These are phyloP conservation scores for Neonectria sp. DNA, from an alignment of 2,329 filamentous ascomycete species.

Conservation along the genomic window DNA sequence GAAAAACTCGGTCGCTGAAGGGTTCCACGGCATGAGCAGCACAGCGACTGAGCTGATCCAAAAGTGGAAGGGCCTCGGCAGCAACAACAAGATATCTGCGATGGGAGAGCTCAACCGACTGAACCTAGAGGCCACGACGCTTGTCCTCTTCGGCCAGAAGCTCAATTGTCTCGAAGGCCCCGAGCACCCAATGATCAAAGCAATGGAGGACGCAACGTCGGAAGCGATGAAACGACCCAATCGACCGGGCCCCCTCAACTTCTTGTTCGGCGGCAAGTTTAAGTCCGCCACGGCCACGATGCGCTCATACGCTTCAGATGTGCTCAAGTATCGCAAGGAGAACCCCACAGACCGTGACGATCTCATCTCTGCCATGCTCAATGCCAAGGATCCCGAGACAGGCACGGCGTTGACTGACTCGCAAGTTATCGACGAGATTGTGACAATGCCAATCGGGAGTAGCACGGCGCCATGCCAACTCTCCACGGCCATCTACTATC, in stretches of 20 bases:
- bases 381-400: constrained; percentile 73
- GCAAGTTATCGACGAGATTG: constrained; percentile 77
- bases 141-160: constrained; percentile 66
- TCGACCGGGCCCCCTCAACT: constrained; percentile 66
- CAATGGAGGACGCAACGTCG: constrained; percentile 68
- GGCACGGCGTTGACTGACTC: constrained; percentile 70
- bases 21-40: constrained; percentile 64
- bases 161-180: constrained; percentile 62
- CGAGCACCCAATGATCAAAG: constrained; percentile 64
- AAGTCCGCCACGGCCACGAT: constrained; percentile 67
- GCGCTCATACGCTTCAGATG: constrained; percentile 68
- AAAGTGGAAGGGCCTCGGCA: constrained; percentile 62
- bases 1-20: constrained; percentile 49
- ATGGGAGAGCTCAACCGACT: constrained; percentile 67
- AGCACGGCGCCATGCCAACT: constrained; percentile 64
- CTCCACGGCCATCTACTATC: constrained; percentile 63
- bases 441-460: constrained; percentile 75
- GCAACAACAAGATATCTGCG: constrained; percentile 58
- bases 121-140: constrained; percentile 66
- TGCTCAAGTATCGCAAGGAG: constrained; percentile 70
- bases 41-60: constrained; percentile 64
- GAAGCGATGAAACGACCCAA: constrained; percentile 71
- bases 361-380: constrained; percentile 72
- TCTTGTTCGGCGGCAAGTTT: constrained; percentile 67
- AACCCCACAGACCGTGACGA: constrained; percentile 72